Base-by-base conservation (phyloP, 139 green algal genomes). In the Tetraselmis chui region DNA sequence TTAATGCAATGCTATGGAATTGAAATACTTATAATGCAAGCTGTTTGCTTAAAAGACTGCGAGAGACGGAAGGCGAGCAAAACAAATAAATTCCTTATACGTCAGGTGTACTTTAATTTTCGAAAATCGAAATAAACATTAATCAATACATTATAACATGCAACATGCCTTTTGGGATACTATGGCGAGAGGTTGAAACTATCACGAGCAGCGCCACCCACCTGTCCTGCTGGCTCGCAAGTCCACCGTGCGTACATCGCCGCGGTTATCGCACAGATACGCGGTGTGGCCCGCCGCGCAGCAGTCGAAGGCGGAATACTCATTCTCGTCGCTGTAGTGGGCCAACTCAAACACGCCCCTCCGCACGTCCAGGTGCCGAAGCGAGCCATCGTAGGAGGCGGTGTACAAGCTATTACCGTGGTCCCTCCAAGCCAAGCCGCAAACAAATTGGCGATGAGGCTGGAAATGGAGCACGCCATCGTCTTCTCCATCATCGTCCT, bases 241-340 rank as follows among this genome's bases (percentile, higher is more conserved):
- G n/a, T 80, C 77, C 2, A 28, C 2, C 23, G 58, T 32, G 28
- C 31, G 2, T 27, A 80, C 26, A 5, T 80, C 77, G 24, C 77
- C 77, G 24, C 32, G 22, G 77, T 31, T 80, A 2, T 31, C 28
- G 77, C 27, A 31, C 77, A 80, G 77, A 58, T 59, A 80, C 2
- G 32, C 77, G n/a, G 77, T 80, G 28, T 27, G n/a, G n/a, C 77
- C 77, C 27, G 2, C 77, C 28, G 2, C 2, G 28, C 29, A 32
- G 24, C 31, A 31, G 77, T 80, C 77, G 32, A 80, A 80, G 23
- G 77, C 23, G 23, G 29, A 59, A 18, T 59, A 80, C 77, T 80
- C 77, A 23, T 79, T 79, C 2, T 80, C 77, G 2, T 2, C 23
- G 77, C 27, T 59, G 27, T 27, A 23, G 77, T 59, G 32, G 28